Percentiles rank a stretch among this genome's conserved stretches.
Evolutionary conservation across 192 early-diverging fungal genomes (phyloP).

Genomic region (Rhizoclosmatium globosum): DNA sequence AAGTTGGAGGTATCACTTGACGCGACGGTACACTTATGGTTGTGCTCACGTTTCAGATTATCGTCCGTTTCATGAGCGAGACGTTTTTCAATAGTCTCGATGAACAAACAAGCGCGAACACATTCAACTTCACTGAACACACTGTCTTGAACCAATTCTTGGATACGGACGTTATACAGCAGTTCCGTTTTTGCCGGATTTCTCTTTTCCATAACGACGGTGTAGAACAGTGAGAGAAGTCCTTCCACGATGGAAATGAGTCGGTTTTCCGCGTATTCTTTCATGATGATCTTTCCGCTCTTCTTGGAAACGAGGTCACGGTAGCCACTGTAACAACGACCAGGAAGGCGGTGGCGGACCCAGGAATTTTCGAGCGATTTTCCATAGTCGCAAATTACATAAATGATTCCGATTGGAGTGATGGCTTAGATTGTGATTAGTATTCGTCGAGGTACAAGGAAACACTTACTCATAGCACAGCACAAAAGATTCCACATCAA

Average conservation of each 20-base stretch:
- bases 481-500: conserved; percentile 3
- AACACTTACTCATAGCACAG: not conserved
- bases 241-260: conserved; percentile 1
- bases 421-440: not conserved
- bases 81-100: not conserved
- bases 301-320: not conserved
- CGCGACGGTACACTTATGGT: not conserved
- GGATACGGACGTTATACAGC: not conserved
- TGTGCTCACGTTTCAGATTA: not conserved
- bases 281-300: not conserved
- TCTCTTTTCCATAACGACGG: not conserved
- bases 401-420: not conserved
- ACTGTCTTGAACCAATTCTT: conserved; percentile 8
- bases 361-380: conserved; percentile 2
- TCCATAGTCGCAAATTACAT: not conserved
- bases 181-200: not conserved
- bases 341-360: conserved; percentile 12
- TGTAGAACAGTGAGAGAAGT: not conserved
- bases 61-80: not conserved
- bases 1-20: not conserved
- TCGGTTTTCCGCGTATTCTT: conserved; percentile 4
- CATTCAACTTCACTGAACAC: conserved; percentile 11
- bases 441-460: not conserved
- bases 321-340: conserved; percentile 11
- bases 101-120: conserved; percentile 7